Evolutionary conservation across 129 eudicot species (phyloP).

Genomic region (Helianthus tuberosus): DNA sequence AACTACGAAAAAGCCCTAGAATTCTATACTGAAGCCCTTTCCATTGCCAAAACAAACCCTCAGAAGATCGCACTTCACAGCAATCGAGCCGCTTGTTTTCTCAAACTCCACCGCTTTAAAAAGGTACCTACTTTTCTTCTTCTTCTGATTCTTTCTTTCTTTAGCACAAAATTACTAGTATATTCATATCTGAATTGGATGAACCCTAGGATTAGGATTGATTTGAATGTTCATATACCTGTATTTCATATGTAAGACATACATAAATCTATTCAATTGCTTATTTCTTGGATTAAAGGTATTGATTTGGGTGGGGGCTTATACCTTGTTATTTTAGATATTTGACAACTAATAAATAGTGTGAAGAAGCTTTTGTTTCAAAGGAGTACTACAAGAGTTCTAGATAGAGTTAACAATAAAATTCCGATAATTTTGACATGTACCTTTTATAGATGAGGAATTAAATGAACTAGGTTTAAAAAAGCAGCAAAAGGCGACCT

Average conservation of each 20-base stretch:
- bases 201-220: not conserved
- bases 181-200: not conserved
- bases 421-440: not conserved
- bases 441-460: not conserved
- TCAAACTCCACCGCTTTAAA: constrained; percentile 78
- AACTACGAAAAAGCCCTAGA: constrained; percentile 67
- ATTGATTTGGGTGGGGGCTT: not conserved
- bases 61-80: constrained; percentile 96
- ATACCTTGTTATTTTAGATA: not conserved
- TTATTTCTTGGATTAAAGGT: not conserved
- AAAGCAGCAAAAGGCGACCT: too few relatives aligned
- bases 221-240: not conserved
- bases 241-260: too few relatives aligned
- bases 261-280: not conserved
- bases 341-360: not conserved
- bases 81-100: constrained; percentile 93
- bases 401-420: not conserved
- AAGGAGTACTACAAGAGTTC: not conserved
- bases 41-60: constrained; percentile 67
- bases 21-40: constrained; percentile 76
- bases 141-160: not conserved
- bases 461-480: not conserved
- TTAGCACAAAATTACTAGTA: too few relatives aligned
- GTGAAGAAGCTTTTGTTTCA: not conserved
- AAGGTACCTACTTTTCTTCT: constrained; percentile 54